Conservation (phyloP, 495 filamentous ascomycete genomes). For the Trypethelium eluteriae region DNA sequence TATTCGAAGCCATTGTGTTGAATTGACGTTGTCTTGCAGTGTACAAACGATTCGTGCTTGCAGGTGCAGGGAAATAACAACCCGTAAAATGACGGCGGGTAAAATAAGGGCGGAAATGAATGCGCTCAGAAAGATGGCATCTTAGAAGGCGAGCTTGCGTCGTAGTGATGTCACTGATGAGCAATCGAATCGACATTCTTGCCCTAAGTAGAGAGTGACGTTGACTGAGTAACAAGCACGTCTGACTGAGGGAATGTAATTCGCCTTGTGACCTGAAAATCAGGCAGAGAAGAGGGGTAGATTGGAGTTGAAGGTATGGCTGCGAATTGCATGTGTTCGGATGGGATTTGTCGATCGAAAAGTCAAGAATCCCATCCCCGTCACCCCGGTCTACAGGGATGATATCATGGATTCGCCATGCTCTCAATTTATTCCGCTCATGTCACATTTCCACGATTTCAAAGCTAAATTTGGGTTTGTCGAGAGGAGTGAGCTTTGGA, state of each 20-base stretch:
- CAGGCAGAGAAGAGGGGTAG: too few species aligned
- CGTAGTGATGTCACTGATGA: conserved; percentile 9
- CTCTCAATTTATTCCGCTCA: too few species aligned
- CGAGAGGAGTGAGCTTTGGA: too few species aligned
- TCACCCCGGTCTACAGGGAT: background rate
- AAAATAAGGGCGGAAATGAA: background rate
- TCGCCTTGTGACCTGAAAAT: too few species aligned
- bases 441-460: too few species aligned
- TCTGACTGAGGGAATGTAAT: too few species aligned
- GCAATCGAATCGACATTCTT: background rate
- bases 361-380: background rate
- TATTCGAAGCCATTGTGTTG: conserved; percentile 27
- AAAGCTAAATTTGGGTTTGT: too few species aligned
- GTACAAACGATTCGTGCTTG: background rate
- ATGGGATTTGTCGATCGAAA: background rate
- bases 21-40: conserved; percentile 9
- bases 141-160: background rate
- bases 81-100: background rate
- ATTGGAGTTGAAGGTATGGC: background rate
- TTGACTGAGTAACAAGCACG: background rate
- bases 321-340: background rate
- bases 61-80: background rate
- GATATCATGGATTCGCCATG: too few species aligned
- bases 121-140: background rate
- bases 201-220: background rate